These are phyloP conservation scores for Rhizopus sp. DNA, from an alignment of 371 early-diverging fungal genomes.

Conservation along the genomic window DNA sequence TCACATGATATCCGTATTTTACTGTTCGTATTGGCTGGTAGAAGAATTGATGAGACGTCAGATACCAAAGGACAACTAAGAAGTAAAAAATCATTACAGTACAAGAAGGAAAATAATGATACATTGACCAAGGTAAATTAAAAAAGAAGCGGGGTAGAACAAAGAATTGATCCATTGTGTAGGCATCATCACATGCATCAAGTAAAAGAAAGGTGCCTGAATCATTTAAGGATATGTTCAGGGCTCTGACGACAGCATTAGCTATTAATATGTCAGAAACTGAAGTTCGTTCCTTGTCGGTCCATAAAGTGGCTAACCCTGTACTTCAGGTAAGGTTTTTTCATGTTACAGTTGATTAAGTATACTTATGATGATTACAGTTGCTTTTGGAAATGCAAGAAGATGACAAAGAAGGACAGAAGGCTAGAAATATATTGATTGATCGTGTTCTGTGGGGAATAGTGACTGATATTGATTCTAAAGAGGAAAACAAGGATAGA, in stretches of 20 bases:
- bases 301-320: constrained; percentile 75
- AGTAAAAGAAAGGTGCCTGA: constrained; percentile 61
- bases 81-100: constrained; percentile 67
- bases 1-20: constrained; percentile 76
- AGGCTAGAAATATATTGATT: constrained; percentile 56
- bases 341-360: not conserved
- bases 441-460: constrained; percentile 69
- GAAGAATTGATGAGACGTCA: constrained; percentile 57
- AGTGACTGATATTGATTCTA: constrained; percentile 46
- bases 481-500: constrained; percentile 40
- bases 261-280: constrained; percentile 55
- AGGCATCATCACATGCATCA: constrained; percentile 21
- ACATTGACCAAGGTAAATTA: constrained; percentile 32
- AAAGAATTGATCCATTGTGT: constrained; percentile 17
- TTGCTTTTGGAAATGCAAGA: constrained; percentile 61
- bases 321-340: constrained; percentile 64
- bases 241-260: constrained; percentile 57
- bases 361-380: constrained; percentile 7
- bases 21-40: constrained; percentile 70
- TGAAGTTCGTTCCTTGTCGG: constrained; percentile 62
- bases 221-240: constrained; percentile 60
- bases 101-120: constrained; percentile 68
- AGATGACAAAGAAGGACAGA: constrained; percentile 47
- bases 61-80: constrained; percentile 55
- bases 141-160: not conserved